Conservation (phyloP, 306 rosid genomes). For the Oemleria cerasiformis region DNA sequence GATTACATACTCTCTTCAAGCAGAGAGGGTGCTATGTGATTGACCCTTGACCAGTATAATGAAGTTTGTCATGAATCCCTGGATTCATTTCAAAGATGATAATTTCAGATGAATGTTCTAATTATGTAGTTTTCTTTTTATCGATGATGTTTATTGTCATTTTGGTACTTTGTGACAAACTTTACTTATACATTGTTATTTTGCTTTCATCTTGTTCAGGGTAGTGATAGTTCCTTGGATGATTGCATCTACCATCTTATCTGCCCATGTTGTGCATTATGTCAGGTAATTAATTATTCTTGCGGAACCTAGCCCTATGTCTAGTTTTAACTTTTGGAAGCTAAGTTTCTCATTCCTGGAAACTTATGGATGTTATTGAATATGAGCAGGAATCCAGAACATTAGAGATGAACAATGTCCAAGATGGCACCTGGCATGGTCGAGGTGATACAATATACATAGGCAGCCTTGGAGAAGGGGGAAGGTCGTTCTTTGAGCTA, state of each 20-base stretch:
- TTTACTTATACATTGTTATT: too few relatives aligned
- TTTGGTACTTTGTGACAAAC: too few relatives aligned
- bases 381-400: conserved; percentile 86
- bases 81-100: background rate
- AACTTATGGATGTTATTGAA: conserved; percentile 12
- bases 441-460: conserved; percentile 79
- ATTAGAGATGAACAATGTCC: conserved; percentile 90
- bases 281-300: conserved; percentile 39
- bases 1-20: background rate
- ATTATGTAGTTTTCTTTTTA: background rate
- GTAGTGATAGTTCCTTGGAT: conserved; percentile 48
- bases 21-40: background rate
- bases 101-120: background rate
- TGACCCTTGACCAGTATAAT: background rate
- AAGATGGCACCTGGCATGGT: conserved; percentile 97
- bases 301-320: background rate
- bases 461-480: conserved; percentile 62
- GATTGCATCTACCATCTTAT: conserved; percentile 56
- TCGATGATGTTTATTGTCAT: too few relatives aligned
- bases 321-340: background rate
- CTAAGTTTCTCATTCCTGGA: background rate
- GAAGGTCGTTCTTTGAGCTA: conserved; percentile 49
- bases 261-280: conserved; percentile 57
- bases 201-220: conserved; percentile 25
- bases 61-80: background rate